Evolutionary conservation across 2,329 filamentous ascomycete genomes (phyloP).

Genomic region (Thielaviopsis ethacetica): DNA sequence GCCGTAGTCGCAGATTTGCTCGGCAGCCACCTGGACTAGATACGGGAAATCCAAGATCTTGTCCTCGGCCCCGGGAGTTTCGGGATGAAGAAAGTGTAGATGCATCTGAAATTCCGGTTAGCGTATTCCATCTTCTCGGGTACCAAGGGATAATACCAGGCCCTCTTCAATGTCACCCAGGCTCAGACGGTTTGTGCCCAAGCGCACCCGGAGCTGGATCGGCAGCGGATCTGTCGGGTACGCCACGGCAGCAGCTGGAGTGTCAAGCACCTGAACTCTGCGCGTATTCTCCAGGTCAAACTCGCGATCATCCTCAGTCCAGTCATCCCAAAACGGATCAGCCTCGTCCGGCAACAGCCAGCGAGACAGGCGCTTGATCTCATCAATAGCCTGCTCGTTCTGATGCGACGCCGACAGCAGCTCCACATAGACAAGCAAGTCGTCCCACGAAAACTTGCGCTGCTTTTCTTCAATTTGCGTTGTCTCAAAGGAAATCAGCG

Average conservation of each 20-base stretch:
- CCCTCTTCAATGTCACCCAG: slow-evolving; percentile 56
- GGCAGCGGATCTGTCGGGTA: slow-evolving; percentile 54
- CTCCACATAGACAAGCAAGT: slow-evolving; percentile 74
- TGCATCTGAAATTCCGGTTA: slow-evolving; percentile 25
- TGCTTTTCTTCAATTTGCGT: slow-evolving; percentile 21
- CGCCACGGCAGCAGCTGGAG: slow-evolving; percentile 36
- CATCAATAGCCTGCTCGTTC: slow-evolving; percentile 48
- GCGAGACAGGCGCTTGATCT: slow-evolving; percentile 56
- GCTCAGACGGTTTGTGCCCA: slow-evolving; percentile 69
- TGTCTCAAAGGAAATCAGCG: slow-evolving; percentile 25
- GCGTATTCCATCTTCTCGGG: too few relatives aligned
- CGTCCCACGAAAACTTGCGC: slow-evolving; percentile 49
- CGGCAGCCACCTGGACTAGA: slow-evolving; percentile 54
- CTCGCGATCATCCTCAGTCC: slow-evolving; percentile 64
- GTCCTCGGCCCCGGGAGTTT: slow-evolving; percentile 18
- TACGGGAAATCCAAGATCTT: slow-evolving; percentile 46
- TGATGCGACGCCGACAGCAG: slow-evolving; percentile 51
- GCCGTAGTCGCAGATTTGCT: slow-evolving; percentile 27
- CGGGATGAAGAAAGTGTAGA: slow-evolving; percentile 53
- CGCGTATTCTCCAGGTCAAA: slow-evolving; percentile 66
- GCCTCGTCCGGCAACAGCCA: slow-evolving; percentile 65
- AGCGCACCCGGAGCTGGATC: slow-evolving; percentile 64
- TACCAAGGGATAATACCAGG: slow-evolving; percentile 29
- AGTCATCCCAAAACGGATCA: slow-evolving; percentile 64
- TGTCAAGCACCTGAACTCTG: slow-evolving; percentile 44